These are phyloP conservation scores for Primulina eburnea DNA, from an alignment of 257 asterid genomes.

Conservation along the genomic window DNA sequence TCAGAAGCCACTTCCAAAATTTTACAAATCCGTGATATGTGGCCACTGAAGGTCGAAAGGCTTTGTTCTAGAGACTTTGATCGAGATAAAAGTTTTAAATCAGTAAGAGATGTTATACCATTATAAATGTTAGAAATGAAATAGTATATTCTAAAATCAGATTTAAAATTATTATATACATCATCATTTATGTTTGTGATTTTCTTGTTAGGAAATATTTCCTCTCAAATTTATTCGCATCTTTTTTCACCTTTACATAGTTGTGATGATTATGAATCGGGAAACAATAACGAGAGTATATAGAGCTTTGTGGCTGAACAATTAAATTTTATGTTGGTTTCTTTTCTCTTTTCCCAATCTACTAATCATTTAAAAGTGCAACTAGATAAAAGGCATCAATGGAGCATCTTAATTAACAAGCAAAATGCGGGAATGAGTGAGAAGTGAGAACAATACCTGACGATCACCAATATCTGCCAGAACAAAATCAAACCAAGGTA, in stretches of 20 bases:
- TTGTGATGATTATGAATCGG: neutral
- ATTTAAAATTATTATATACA: too few species aligned
- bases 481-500: conserved; percentile 96
- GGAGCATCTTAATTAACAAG: conserved; percentile 5
- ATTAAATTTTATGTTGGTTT: neutral
- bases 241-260: neutral
- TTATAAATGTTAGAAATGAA: neutral
- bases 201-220: neutral
- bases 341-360: neutral
- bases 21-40: conserved; percentile 65
- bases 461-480: conserved; percentile 95
- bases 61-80: conserved; percentile 90
- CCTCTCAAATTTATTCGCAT: neutral
- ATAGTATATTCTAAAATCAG: neutral
- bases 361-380: neutral
- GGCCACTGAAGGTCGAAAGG: conserved; percentile 96
- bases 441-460: conserved; percentile 59
- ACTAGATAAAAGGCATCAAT: neutral
- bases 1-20: conserved; percentile 75
- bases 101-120: conserved; percentile 23
- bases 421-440: conserved; percentile 15
- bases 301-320: neutral
- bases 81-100: conserved; percentile 26
- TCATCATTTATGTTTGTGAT: neutral
- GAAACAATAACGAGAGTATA: neutral